Evolutionary conservation across 1,139 yeast species (phyloP), one percentile per base, ranked within the genome.

Genomic region (Pichia kudriavzevii): DNA sequence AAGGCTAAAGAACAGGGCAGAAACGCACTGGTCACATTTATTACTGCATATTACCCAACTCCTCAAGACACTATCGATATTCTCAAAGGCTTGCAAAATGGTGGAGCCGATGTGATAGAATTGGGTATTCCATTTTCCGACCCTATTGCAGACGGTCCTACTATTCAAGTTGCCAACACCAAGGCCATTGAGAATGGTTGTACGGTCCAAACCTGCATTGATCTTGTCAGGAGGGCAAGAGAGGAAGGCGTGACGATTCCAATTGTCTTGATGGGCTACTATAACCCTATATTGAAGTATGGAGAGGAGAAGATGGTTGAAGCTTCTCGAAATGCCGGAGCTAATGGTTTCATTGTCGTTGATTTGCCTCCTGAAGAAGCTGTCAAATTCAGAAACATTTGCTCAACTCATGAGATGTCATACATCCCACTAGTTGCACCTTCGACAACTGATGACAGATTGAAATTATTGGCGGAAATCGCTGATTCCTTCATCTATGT

Each of bases 281-380:
- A 87, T 65, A 91, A 91, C 61, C 99, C 99, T 14, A 77, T 91
- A 44, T 59, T 85, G 60, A 80, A 73, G 50, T 91, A 80, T 56
- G 98, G 97, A 35, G 98, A 91, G 62, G 79, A 79, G 52, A 69
- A 75, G 57, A 69, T 91, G 64, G 75, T 87, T 44, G 64, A 69
- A 45, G 95, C 82, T 47, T 74, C 94, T 10, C 77, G 78, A 33
- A 69, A 65, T 19, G 95, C 91, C 2, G 99, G 99, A 43, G 98
- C 91, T 34, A 87, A 84, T 55, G 99, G 97, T 22, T 91, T 81
- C 59, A 79, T 91, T 51, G 75, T 91, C 38, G 97, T 91, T 27
- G 99, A 91, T 61, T 69, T 91, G 52, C 99, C 98, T 35, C 98
- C 98, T 23, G 96, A 91, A 67, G 98, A 88, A 61, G 98, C 98